A percentile compares a stretch with the other conserved stretches of the same genome.
Conservation (phyloP, 2,329 filamentous ascomycete species). For the Scolecobasidium constrictum region DNA sequence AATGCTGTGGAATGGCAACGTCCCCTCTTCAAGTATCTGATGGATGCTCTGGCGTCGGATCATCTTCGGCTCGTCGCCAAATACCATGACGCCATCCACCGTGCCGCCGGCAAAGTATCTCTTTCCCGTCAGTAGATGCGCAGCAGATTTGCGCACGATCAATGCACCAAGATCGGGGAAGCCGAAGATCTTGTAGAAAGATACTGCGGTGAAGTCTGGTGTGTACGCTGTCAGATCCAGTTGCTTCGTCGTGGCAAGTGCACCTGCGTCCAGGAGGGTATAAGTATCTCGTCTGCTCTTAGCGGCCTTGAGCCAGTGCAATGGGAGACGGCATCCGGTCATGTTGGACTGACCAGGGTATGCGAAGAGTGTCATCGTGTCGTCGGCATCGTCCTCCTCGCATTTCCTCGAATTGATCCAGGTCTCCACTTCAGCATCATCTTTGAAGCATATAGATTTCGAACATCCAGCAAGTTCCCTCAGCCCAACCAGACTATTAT, state of each 20-base stretch:
- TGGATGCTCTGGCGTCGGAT: slow-evolving; percentile 37
- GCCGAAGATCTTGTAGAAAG: slow-evolving; percentile 58
- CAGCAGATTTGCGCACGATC: slow-evolving; percentile 45
- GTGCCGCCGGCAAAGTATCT: slow-evolving; percentile 61
- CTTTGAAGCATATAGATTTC: slow-evolving; percentile 25
- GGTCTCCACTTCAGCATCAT: slow-evolving; percentile 28
- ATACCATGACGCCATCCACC: slow-evolving; percentile 45
- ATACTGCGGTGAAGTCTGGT: slow-evolving; percentile 51
- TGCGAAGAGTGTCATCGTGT: slow-evolving; percentile 20
- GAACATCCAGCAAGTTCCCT: slow-evolving; percentile 21
- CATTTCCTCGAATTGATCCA: slow-evolving; percentile 26
- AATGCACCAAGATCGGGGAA: slow-evolving; percentile 53
- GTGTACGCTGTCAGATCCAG: slow-evolving; percentile 44
- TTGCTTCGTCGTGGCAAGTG: slow-evolving; percentile 50
- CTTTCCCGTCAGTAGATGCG: slow-evolving; percentile 42
- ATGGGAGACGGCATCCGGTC: slow-evolving; percentile 25
- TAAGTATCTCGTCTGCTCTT: slow-evolving; percentile 19
- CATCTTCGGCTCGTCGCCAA: slow-evolving; percentile 34
- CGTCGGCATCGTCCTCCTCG: neutral
- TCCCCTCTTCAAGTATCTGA: slow-evolving; percentile 56
- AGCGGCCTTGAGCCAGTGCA: slow-evolving; percentile 18
- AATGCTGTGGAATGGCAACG: slow-evolving; percentile 54
- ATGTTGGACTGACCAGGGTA: slow-evolving; percentile 30
- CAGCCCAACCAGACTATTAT: slow-evolving; percentile 44
- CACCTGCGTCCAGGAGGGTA: slow-evolving; percentile 52